phyloP scores from a whole-genome alignment of 495 filamentous ascomycete species.

The Penicillium cinerascens region DNA sequence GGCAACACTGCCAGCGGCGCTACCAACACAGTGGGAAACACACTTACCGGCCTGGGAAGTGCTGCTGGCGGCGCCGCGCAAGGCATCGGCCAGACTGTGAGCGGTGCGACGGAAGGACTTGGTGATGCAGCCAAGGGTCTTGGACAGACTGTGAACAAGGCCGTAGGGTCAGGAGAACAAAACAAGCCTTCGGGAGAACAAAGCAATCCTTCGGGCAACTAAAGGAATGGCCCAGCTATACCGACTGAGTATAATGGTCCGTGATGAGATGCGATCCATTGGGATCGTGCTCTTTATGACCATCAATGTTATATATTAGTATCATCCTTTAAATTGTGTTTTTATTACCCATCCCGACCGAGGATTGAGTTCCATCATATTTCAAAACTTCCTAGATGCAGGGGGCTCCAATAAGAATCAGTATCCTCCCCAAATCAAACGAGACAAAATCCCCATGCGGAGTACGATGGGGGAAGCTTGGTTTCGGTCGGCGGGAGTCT shows the following conservation, averaged over 20 bases:
- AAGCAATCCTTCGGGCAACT: no score
- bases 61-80: constrained; percentile 14
- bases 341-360: neutral
- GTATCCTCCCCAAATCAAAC: neutral
- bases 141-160: constrained; percentile 15
- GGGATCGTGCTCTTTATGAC: neutral
- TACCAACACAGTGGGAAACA: constrained; percentile 17
- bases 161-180: neutral
- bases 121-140: constrained; percentile 21
- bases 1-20: constrained; percentile 20
- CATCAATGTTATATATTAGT: neutral
- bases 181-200: constrained; percentile 1
- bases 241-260: neutral
- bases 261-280: neutral
- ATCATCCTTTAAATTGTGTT: no score
- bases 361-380: no score
- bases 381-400: no score
- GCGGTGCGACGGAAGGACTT: constrained; percentile 17
- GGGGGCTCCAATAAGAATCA: neutral
- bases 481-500: neutral
- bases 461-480: neutral
- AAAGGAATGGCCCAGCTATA: no score
- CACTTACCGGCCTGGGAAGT: constrained; percentile 17
- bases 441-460: neutral
- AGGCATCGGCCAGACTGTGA: constrained; percentile 22